Evolutionary conservation across 768 basidiomycete genomes (phyloP).

Genomic region (Mycena leptocephala): DNA sequence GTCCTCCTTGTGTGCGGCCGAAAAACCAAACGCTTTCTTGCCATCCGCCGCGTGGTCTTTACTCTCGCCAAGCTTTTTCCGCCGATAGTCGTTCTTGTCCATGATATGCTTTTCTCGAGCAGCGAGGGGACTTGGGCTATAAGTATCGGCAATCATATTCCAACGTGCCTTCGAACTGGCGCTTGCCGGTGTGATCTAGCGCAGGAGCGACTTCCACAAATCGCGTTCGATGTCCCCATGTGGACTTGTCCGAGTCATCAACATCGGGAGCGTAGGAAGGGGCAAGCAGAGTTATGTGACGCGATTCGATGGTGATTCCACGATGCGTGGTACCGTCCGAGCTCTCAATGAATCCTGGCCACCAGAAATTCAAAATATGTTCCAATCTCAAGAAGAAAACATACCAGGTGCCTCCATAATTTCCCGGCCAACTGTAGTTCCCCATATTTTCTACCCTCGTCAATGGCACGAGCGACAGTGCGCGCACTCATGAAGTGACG

Average conservation of each 20-base stretch:
- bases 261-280: not conserved
- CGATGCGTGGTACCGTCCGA: not conserved
- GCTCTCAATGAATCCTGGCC: not conserved
- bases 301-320: not conserved
- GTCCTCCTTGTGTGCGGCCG: not conserved
- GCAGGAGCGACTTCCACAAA: too few relatives aligned
- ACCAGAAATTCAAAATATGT: too few relatives aligned
- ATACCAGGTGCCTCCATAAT: too few relatives aligned
- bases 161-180: not conserved
- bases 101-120: not conserved
- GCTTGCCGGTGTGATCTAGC: not conserved
- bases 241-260: conserved; percentile 32
- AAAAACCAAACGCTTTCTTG: conserved; percentile 17
- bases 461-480: too few relatives aligned
- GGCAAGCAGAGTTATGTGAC: not conserved
- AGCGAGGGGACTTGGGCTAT: not conserved
- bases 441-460: too few relatives aligned
- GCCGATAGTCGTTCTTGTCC: conserved; percentile 3
- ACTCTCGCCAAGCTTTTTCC: conserved; percentile 7
- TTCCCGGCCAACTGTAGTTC: too few relatives aligned
- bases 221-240: conserved; percentile 26
- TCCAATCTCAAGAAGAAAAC: too few relatives aligned
- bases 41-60: conserved; percentile 18
- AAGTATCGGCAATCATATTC: not conserved
- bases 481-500: too few relatives aligned